A percentile compares a stretch with the other conserved stretches of the same genome.
phyloP scores from a whole-genome alignment of 2,329 filamentous ascomycete species.

The Botrytis porri region DNA sequence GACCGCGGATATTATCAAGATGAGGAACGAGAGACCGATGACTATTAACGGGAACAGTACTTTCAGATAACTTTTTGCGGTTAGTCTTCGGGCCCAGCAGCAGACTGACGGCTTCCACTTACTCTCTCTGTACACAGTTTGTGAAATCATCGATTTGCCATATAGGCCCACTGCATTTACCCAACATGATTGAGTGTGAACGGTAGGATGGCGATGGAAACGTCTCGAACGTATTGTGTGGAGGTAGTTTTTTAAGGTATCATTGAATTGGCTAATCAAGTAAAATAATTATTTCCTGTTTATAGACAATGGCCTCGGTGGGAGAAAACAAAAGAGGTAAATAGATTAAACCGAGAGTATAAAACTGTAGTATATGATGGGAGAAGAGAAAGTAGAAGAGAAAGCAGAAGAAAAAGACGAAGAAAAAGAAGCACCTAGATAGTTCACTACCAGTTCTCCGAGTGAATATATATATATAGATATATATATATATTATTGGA shows the following conservation, averaged over 20 bases:
- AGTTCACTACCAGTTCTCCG: not conserved
- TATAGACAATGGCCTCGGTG: not conserved
- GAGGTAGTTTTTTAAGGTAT: not conserved
- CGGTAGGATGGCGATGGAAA: not conserved
- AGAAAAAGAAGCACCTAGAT: not conserved
- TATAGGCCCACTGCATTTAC: constrained; percentile 37
- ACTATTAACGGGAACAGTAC: constrained; percentile 74
- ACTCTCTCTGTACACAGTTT: constrained; percentile 65
- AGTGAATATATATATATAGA: not conserved
- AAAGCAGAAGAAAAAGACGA: not conserved
- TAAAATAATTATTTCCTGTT: not conserved
- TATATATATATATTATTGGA: no score
- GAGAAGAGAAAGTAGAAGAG: not conserved
- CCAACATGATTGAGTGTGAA: constrained; percentile 26
- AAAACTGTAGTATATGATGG: not conserved
- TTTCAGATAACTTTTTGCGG: constrained; percentile 64
- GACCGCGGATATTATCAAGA: constrained; percentile 59
- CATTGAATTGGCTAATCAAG: constrained; percentile 3
- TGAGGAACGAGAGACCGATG: constrained; percentile 66
- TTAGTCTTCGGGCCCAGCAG: not conserved
- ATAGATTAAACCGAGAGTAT: not conserved
- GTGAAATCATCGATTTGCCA: constrained; percentile 65
- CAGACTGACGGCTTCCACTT: constrained; percentile 40
- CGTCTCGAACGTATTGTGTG: not conserved
- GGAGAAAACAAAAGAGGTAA: not conserved